Evolutionary conservation across 2,329 filamentous ascomycete genomes (phyloP), one percentile per base, ranked within the genome.

Genomic region (Aspergillus aculeatinus): DNA sequence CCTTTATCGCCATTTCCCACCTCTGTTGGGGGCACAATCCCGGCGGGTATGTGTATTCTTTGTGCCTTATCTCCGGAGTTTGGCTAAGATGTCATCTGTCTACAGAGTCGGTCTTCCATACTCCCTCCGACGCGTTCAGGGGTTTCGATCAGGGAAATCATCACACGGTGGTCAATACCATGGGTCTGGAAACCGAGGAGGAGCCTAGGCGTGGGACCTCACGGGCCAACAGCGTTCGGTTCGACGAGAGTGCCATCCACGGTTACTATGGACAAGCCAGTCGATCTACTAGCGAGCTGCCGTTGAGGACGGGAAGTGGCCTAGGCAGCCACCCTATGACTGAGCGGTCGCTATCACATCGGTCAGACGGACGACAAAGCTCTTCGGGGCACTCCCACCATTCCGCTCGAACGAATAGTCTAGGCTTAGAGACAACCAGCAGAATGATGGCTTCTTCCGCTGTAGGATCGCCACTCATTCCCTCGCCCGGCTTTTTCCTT

Each of bases 211-310:
- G 95, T 57, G 91, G 91, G 21, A 89, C 92, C 19, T 99, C 95
- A 19, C 86, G 95, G 68, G 94, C 95, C 51, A 98, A 98, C 74
- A 98, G 95, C 72, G 95, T 99, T 67, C 90, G 95, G 42, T 99
- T 99, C 70, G 95, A 98, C 72, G 94, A 98, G 74, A 96, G 92
- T 71, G 93, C 94, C 14, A 87, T 96, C 68, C 92, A 96, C 68
- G 90, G 91, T 51, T 92, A 92, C 74, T 96, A 95, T 86, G 89
- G 88, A 42, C 91, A 96, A 70, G 87, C 86, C 65, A 90, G 89
- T 60, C 87, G 94, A 49, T 89, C 92, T 58, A 94, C 91, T 12
- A 87, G 90, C 51, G 95, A 98, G 58, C 89, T 96, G 47, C 89
- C 90, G 27, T 81, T 87, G 51, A 84, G 94, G 55, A 92, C 91